Evolutionary conservation across 176 grass and related monocot species (phyloP).

Genomic region (Oropetium thomaeum): DNA sequence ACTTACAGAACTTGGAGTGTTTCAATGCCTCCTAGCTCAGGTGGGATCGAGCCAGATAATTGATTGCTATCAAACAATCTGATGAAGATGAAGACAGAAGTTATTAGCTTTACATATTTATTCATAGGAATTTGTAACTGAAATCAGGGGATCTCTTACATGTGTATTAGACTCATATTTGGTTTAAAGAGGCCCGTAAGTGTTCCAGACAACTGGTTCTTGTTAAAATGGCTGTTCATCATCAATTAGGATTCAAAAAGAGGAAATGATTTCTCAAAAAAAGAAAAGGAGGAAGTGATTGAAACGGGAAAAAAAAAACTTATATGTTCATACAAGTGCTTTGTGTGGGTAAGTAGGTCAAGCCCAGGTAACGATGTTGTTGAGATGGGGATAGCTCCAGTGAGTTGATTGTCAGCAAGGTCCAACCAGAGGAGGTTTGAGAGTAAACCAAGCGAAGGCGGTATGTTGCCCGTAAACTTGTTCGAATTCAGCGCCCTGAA

Average conservation of each 20-base stretch:
- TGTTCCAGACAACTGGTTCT: slow-evolving; percentile 42
- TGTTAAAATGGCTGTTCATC: slow-evolving; percentile 56
- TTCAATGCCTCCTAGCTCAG: slow-evolving; percentile 25
- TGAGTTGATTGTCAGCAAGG: slow-evolving; percentile 47
- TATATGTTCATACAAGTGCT: slow-evolving; percentile 44
- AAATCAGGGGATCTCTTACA: slow-evolving; percentile 32
- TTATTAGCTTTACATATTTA: background rate
- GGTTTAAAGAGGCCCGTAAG: slow-evolving; percentile 47
- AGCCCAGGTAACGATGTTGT: slow-evolving; percentile 28
- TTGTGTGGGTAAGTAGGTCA: slow-evolving; percentile 27
- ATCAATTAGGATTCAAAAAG: background rate
- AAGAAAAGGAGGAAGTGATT: background rate
- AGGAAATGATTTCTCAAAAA: background rate
- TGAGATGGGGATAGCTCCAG: slow-evolving; percentile 45
- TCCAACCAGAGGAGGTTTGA: slow-evolving; percentile 43
- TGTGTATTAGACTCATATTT: slow-evolving; percentile 52
- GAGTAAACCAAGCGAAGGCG: slow-evolving; percentile 34
- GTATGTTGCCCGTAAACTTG: slow-evolving; percentile 48
- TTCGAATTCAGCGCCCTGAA: slow-evolving; percentile 55
- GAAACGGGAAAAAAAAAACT: background rate
- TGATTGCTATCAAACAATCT: slow-evolving; percentile 55
- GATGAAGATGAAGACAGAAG: background rate
- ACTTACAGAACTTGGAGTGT: slow-evolving; percentile 53
- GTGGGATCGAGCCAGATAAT: slow-evolving; percentile 37
- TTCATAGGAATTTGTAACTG: background rate